Evolutionary conservation across 2,329 filamentous ascomycete species (phyloP).

Genomic region (Penicillium hordei): DNA sequence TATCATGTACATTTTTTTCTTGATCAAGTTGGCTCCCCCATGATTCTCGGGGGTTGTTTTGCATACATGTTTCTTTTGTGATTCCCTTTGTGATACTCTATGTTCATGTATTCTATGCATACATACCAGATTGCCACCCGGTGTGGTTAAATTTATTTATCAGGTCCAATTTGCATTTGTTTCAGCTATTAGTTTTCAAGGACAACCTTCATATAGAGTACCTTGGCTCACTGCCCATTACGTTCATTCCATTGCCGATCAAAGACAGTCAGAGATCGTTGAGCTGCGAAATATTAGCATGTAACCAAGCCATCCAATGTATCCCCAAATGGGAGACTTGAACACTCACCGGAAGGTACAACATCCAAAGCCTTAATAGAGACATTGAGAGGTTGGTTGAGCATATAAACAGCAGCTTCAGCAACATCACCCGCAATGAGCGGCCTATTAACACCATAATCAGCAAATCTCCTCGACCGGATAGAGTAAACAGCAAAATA

Average conservation of each 20-base stretch:
- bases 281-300: constrained; percentile 20
- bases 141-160: constrained; percentile 4
- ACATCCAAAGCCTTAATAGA: constrained; percentile 51
- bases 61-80: constrained; percentile 23
- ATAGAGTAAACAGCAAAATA: neutral
- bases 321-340: neutral
- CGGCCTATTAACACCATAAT: constrained; percentile 24
- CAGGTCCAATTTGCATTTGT: neutral
- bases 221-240: neutral
- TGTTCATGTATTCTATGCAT: constrained; percentile 19
- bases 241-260: constrained; percentile 32
- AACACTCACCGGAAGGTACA: constrained; percentile 40
- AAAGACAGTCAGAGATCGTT: constrained; percentile 35
- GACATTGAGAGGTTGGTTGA: constrained; percentile 42
- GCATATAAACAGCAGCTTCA: constrained; percentile 45
- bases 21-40: constrained; percentile 10
- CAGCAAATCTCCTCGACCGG: neutral
- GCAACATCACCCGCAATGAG: constrained; percentile 48
- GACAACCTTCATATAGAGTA: neutral
- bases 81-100: constrained; percentile 11
- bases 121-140: constrained; percentile 12
- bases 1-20: constrained; percentile 16
- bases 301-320: neutral
- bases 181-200: neutral
- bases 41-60: constrained; percentile 3